phyloP scores from a whole-genome alignment of 345 rosid species.

The Dipteronia dyeriana region DNA sequence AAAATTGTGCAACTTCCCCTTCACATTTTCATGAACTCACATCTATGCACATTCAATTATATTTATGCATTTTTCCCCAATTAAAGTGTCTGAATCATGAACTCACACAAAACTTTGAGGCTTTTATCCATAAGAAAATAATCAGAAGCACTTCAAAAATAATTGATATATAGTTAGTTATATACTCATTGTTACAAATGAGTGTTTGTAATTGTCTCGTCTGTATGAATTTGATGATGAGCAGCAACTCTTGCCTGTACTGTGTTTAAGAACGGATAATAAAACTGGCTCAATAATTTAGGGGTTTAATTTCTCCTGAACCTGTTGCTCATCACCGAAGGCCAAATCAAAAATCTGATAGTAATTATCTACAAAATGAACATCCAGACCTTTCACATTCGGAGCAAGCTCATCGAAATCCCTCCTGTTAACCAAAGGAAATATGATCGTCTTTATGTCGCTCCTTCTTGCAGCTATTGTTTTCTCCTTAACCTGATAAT shows the following conservation, averaged over 20 bases:
- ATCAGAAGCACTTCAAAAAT: background rate
- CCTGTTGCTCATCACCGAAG: slow-evolving; percentile 40
- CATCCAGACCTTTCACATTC: slow-evolving; percentile 90
- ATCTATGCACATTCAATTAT: no score
- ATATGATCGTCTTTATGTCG: slow-evolving; percentile 75
- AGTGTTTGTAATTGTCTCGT: no score
- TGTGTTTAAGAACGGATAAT: slow-evolving; percentile 4
- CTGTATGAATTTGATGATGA: background rate
- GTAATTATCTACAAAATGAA: slow-evolving; percentile 87
- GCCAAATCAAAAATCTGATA: slow-evolving; percentile 66
- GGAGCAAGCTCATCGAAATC: slow-evolving; percentile 88
- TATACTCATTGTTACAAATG: background rate
- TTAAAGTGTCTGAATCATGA: no score
- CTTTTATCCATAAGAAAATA: background rate
- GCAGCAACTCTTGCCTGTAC: slow-evolving; percentile 2
- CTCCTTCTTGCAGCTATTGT: slow-evolving; percentile 93
- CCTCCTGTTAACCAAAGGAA: slow-evolving; percentile 89
- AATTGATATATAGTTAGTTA: background rate
- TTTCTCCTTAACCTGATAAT: slow-evolving; percentile 88
- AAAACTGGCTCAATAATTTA: slow-evolving; percentile 12
- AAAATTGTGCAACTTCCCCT: no score
- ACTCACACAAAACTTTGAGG: no score
- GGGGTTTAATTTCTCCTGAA: slow-evolving; percentile 18
- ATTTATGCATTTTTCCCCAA: no score
- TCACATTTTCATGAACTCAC: no score